phyloP scores from a whole-genome alignment of 2,329 filamentous ascomycete genomes.

The Lachnellula cervina region DNA sequence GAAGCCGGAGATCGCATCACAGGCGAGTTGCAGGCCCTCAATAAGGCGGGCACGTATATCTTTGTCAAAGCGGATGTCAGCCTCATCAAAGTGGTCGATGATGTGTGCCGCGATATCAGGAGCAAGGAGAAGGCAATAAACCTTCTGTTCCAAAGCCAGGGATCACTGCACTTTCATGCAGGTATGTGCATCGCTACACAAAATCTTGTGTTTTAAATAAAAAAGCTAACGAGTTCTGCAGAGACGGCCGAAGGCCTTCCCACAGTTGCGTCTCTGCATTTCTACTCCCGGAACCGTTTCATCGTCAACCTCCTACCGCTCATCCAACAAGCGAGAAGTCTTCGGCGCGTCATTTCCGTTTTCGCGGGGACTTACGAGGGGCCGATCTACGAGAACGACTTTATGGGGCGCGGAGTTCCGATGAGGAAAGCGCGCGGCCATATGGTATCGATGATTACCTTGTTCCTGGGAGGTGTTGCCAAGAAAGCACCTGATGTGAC shows the following conservation, averaged over 20 bases:
- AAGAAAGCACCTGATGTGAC: conserved; percentile 39
- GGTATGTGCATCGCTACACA: conserved; percentile 18
- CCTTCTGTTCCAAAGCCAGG: conserved; percentile 47
- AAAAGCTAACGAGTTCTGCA: background rate
- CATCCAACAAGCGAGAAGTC: conserved; percentile 38
- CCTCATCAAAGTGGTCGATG: conserved; percentile 41
- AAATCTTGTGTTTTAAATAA: background rate
- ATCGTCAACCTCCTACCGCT: conserved; percentile 51
- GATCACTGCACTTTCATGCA: conserved; percentile 31
- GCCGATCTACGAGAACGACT: conserved; percentile 38
- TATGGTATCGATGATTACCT: conserved; percentile 42
- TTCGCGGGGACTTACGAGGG: conserved; percentile 48
- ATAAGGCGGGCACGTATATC: conserved; percentile 37
- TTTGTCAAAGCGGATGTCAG: conserved; percentile 42
- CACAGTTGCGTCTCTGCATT: conserved; percentile 41
- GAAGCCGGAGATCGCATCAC: conserved; percentile 35
- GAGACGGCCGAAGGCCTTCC: conserved; percentile 49
- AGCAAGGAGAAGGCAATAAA: conserved; percentile 47
- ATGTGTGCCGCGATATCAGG: conserved; percentile 44
- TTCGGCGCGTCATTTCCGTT: conserved; percentile 51
- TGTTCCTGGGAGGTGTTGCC: conserved; percentile 43
- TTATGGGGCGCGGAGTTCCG: conserved; percentile 34
- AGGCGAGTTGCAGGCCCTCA: conserved; percentile 28
- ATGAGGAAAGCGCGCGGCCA: conserved; percentile 39
- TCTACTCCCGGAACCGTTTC: conserved; percentile 53